Base-by-base conservation (phyloP, 805 yeast genomes). In the Ogataea ganodermae region DNA sequence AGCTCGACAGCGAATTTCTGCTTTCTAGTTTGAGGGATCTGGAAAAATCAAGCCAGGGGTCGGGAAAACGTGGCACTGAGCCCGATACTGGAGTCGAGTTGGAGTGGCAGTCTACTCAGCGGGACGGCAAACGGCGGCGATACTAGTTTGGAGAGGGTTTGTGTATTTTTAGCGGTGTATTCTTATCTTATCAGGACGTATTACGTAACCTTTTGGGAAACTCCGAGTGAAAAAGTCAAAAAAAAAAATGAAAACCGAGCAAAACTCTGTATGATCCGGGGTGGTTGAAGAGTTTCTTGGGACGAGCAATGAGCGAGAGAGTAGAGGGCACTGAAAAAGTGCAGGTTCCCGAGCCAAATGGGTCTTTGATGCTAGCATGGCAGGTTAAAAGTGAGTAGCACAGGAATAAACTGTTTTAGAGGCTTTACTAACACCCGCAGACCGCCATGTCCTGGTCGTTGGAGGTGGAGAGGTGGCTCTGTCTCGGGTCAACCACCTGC, bases 401-500 rank as follows among this genome's bases (percentile, higher is more conserved):
- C 6, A 7, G 31, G 13, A 28, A 28, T n/a, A 4, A 7, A 4
- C 16, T 10, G 31, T 28, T 18, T 17, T 2, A 2, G 23, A 28
- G n/a, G 24, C 23, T 22, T 31, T 36, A 36, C 27, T 46, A 17
- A 36, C 46, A 44, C 22, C 39, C 6, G 16, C 26, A 67, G 76
- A 74, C 52, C 75, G 75, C 39, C 87, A 78, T 55, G 87, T 86
- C 13, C 70, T 87, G 8, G 86, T 87, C 1, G 78, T 87, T 33
- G 96, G 96, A 0, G 89, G 85, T 6, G 88, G 89, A 9, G 85
- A 81, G 39, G 96, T 88, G 7, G 96, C 90, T 0, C 70, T 82
- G 9, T 78, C 89, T 14, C 67, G 96, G 44, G 80, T 87, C 3
- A 71, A 75, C 45, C 88, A 85, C 58, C 70, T 88, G 17, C 62